phyloP scores from a whole-genome alignment of 345 rosid genomes.

The Dipteronia dyeriana region DNA sequence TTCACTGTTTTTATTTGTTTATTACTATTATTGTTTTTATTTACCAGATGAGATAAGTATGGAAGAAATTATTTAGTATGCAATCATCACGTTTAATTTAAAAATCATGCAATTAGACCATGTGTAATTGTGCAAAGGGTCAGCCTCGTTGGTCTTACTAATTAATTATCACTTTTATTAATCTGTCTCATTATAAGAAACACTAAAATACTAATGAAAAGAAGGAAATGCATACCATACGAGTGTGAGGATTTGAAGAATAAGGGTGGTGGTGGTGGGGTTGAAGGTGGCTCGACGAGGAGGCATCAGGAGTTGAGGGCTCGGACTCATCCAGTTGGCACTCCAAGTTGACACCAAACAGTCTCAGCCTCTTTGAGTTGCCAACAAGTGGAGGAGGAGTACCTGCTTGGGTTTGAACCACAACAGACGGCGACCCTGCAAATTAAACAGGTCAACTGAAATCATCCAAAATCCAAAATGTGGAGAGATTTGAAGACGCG shows the following conservation, averaged over 20 bases:
- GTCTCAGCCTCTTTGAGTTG: constrained; percentile 68
- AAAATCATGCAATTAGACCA: constrained; percentile 26
- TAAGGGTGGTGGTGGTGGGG: constrained; percentile 18
- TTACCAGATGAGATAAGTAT: not conserved
- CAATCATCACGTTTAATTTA: not conserved
- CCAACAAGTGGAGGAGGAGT: constrained; percentile 20
- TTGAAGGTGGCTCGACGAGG: constrained; percentile 16
- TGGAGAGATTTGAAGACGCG: not conserved
- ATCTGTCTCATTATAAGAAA: constrained; percentile 42
- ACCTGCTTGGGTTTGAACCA: constrained; percentile 33
- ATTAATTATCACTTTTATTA: constrained; percentile 12
- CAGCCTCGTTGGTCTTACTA: constrained; percentile 12
- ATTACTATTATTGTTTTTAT: no score
- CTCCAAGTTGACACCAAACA: constrained; percentile 91
- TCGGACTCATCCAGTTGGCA: constrained; percentile 65
- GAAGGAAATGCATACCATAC: constrained; percentile 42
- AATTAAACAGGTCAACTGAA: no score
- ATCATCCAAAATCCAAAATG: no score
- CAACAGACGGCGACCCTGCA: no score
- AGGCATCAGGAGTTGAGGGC: constrained; percentile 62
- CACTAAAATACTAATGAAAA: constrained; percentile 15
- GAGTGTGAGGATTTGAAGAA: constrained; percentile 33
- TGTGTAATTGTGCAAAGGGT: constrained; percentile 20
- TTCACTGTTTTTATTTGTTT: no score
- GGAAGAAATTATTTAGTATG: not conserved